Evolutionary conservation across 371 early-diverging fungal genomes (phyloP).

Genomic region (Mucor indicus): DNA sequence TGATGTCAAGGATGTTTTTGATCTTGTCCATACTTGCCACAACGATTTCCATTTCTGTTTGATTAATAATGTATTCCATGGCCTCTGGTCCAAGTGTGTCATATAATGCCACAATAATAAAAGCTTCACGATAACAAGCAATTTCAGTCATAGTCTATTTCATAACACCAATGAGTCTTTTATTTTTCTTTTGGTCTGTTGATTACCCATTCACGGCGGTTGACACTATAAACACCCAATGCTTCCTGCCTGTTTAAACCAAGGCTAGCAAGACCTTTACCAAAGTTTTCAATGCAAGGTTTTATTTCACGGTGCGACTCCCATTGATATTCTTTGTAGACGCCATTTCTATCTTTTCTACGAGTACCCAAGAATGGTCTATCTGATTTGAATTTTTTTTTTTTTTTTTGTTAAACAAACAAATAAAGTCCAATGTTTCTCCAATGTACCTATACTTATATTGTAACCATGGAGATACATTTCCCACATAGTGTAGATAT

Average conservation of each 20-base stretch:
- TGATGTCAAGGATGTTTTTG: slow-evolving; percentile 60
- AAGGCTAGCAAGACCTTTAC: slow-evolving; percentile 46
- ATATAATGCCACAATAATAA: slow-evolving; percentile 81
- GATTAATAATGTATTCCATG: slow-evolving; percentile 79
- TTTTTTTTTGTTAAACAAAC: slow-evolving; percentile 23
- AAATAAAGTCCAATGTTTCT: not conserved
- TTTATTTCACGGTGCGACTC: slow-evolving; percentile 47
- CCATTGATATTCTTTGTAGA: slow-evolving; percentile 63
- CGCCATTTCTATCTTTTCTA: slow-evolving; percentile 37
- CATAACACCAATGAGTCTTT: not conserved
- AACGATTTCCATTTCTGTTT: slow-evolving; percentile 79
- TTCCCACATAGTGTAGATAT: slow-evolving; percentile 49
- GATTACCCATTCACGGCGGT: slow-evolving; percentile 85
- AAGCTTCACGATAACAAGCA: slow-evolving; percentile 60
- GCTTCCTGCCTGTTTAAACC: slow-evolving; percentile 38
- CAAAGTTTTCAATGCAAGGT: slow-evolving; percentile 56
- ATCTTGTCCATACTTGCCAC: slow-evolving; percentile 71
- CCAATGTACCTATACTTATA: slow-evolving; percentile 38
- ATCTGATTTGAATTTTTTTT: slow-evolving; percentile 22
- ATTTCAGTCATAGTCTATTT: slow-evolving; percentile 68
- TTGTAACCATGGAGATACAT: slow-evolving; percentile 53
- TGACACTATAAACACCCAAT: slow-evolving; percentile 79
- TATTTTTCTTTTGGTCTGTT: not conserved
- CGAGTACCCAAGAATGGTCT: slow-evolving; percentile 56
- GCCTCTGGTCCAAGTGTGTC: slow-evolving; percentile 91